Evolutionary conservation across 768 basidiomycete species (phyloP), one percentile per base, ranked within the genome.

Genomic region (Phanerodontia chrysosporium): DNA sequence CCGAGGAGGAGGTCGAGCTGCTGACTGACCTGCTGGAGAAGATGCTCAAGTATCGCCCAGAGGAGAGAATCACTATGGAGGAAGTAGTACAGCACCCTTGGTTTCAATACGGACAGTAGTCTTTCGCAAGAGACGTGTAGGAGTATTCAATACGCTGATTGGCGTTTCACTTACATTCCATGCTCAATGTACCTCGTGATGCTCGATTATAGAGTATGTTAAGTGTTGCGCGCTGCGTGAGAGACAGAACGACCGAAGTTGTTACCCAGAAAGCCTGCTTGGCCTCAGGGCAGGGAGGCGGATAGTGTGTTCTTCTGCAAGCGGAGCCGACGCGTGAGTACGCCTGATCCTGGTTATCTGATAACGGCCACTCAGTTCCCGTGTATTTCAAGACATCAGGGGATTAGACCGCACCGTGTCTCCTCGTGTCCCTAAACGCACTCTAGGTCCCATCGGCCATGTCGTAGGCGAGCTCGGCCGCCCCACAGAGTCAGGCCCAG

Each of bases 11-110:
- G 58, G 63, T 75, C 45, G 65, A 70, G 13, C 62, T 78, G 16
- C 64, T 79, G 58, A 69, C 32, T n/a, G 72, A 77, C 69, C 66
- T 79, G 18, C 65, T 78, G 60, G 69, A n/a, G 61, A 77, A 73
- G 65, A 77, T 77, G 73, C 63, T 78, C 63, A 66, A 61, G 49
- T 77, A 76, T 68, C 52, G 49, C n/a, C 78, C 75, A 21, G 67
- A 77, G 70, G 76, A 77, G 42, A 76, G 78, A 62, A 74, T 77
- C 59, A 13, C 39, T 1, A 74, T 76, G 57, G 45, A 57, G 14
- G 72, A 76, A 24, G 73, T 79, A 39, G 52, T 76, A 30, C 45
- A 30, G 25, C 75, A 74, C 68, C 70, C 69, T 24, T 76, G 75
- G 73, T 73, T 73, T 58, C 32, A 35, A 35, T 35, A 35, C 32